Percentiles rank a stretch among this genome's conserved stretches.
Evolutionary conservation across 495 filamentous ascomycete genomes (phyloP).

Genomic region (Apiosordaria backusii): DNA sequence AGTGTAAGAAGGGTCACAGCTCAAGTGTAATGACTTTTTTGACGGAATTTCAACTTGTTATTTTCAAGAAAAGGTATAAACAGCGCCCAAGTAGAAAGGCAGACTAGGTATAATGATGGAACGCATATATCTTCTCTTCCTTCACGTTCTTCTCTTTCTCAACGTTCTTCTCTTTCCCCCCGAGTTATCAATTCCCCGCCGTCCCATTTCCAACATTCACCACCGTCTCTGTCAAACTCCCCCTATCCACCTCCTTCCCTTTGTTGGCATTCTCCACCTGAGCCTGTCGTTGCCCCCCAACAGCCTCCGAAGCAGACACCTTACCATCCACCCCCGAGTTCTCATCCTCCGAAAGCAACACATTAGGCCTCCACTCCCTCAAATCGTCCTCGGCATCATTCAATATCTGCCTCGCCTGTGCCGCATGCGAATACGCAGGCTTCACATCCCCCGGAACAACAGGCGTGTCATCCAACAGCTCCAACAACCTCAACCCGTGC

Average conservation of each 20-base stretch:
- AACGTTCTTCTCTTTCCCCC: background rate
- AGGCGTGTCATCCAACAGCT: conserved; percentile 86
- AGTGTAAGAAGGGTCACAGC: conserved; percentile 71
- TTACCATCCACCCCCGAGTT: no score
- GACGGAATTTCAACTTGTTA: background rate
- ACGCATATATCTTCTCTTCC: background rate
- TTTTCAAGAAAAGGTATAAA: background rate
- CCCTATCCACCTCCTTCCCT: conserved; percentile 19
- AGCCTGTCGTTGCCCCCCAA: background rate
- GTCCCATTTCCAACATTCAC: background rate
- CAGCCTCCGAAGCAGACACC: background rate
- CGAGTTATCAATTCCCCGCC: background rate
- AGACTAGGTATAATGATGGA: conserved; percentile 17
- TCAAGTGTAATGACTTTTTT: conserved; percentile 29
- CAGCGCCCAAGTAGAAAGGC: background rate
- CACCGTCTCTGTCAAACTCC: conserved; percentile 1
- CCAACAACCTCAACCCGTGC: conserved; percentile 79
- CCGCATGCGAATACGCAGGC: conserved; percentile 58
- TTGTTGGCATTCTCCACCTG: conserved; percentile 6
- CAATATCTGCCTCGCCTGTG: conserved; percentile 74
- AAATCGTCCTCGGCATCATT: conserved; percentile 91
- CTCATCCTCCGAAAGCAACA: conserved; percentile 5
- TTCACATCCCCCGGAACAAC: conserved; percentile 81
- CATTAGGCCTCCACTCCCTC: conserved; percentile 60
- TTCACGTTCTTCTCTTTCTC: background rate